phyloP scores from a whole-genome alignment of 148 eudicot genomes.

The Rhododendron ferrugineum region DNA sequence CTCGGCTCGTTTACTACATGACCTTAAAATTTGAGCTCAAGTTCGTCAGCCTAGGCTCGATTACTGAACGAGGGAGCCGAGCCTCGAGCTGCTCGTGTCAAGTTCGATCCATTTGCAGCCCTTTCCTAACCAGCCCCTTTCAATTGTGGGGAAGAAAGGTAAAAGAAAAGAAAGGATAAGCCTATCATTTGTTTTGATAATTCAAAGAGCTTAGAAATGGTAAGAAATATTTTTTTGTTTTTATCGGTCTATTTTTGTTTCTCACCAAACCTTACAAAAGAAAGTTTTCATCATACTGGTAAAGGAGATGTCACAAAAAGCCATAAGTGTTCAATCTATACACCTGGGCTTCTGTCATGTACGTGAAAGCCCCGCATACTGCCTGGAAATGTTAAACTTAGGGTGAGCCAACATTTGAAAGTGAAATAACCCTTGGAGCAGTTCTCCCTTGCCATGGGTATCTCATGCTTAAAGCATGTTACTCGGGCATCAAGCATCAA shows the following conservation, averaged over 20 bases:
- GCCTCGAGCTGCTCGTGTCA: no score
- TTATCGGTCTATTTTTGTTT: neutral
- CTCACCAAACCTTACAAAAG: neutral
- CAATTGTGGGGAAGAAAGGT: no score
- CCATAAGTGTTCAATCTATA: neutral
- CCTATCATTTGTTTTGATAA: neutral
- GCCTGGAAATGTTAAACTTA: neutral
- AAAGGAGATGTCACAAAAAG: neutral
- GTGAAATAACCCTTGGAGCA: neutral
- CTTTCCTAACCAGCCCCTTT: no score
- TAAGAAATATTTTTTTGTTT: no score
- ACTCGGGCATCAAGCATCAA: neutral
- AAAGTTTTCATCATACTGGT: neutral
- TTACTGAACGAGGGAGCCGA: neutral
- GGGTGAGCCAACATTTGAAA: neutral
- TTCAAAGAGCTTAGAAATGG: neutral
- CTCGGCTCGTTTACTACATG: neutral
- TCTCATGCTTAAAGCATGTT: neutral
- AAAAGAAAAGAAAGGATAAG: no score
- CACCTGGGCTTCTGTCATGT: neutral
- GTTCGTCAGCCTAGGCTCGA: neutral
- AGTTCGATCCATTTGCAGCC: no score
- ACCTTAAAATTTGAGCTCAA: neutral
- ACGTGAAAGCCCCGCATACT: neutral
- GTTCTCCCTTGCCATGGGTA: neutral